These are phyloP conservation scores for Parachaetomium inaequale DNA, from an alignment of 495 filamentous ascomycete genomes.

Conservation along the genomic window DNA sequence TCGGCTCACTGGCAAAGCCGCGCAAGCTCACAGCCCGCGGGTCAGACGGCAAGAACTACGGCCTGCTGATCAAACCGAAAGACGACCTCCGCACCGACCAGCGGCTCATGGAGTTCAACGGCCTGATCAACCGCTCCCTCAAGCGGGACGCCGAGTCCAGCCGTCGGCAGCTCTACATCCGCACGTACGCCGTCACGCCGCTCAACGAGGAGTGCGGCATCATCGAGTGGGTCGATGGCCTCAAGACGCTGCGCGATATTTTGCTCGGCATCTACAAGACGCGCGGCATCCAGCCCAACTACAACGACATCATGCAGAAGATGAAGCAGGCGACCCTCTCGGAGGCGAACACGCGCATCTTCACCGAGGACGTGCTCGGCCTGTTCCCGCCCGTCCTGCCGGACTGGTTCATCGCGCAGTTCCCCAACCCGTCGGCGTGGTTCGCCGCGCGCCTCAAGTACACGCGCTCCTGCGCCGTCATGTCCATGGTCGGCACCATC, in stretches of 20 bases:
- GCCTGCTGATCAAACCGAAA: conserved; percentile 93
- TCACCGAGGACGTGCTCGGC: conserved; percentile 61
- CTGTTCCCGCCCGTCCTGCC: conserved; percentile 79
- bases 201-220: conserved; percentile 96
- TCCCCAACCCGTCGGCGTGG: conserved; percentile 88
- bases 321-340: conserved; percentile 46
- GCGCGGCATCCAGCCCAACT: conserved; percentile 57
- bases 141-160: conserved; percentile 88
- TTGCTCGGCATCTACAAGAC: conserved; percentile 72
- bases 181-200: conserved; percentile 93
- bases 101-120: conserved; percentile 97
- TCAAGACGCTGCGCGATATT: conserved; percentile 91
- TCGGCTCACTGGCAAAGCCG: conserved; percentile 88
- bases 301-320: conserved; percentile 41
- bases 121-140: conserved; percentile 91
- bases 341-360: conserved; percentile 56
- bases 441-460: conserved; percentile 87
- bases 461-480: conserved; percentile 89
- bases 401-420: conserved; percentile 93
- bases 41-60: conserved; percentile 82
- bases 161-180: conserved; percentile 78
- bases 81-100: conserved; percentile 97
- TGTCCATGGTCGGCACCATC: conserved; percentile 96
- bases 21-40: conserved; percentile 85
- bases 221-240: conserved; percentile 98